Conservation (phyloP, 768 basidiomycete genomes). For the Cystofilobasidium ferigula region DNA sequence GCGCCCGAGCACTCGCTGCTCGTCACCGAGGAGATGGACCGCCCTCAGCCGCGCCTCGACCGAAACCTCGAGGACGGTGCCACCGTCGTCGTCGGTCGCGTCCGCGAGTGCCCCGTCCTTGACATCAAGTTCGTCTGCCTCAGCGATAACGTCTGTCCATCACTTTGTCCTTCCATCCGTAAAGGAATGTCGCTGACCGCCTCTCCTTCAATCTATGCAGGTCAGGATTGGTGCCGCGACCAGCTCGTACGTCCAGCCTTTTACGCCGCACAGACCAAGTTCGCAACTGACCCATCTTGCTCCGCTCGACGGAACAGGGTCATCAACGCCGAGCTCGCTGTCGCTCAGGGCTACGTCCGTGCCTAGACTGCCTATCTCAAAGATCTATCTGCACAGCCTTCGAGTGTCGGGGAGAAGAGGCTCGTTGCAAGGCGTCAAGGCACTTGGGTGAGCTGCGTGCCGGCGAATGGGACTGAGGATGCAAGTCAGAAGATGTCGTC, state of each 20-base stretch:
- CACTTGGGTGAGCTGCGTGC: too few relatives aligned
- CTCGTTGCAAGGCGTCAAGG: too few relatives aligned
- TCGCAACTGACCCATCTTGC: conserved; percentile 33
- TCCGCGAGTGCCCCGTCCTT: conserved; percentile 79
- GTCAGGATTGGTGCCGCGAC: not conserved
- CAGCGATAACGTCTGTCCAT: not conserved
- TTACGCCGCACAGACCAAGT: too few relatives aligned
- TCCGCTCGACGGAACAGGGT: conserved; percentile 90
- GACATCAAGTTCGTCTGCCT: conserved; percentile 58
- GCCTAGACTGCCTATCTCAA: too few relatives aligned
- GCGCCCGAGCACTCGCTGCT: conserved; percentile 73
- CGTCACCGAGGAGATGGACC: conserved; percentile 83
- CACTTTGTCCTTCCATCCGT: too few relatives aligned
- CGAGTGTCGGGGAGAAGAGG: too few relatives aligned
- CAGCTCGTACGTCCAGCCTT: not conserved
- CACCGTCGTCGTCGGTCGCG: conserved; percentile 78
- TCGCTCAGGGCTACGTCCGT: conserved; percentile 7
- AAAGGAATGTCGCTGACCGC: not conserved
- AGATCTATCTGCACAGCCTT: too few relatives aligned
- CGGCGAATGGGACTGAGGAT: too few relatives aligned
- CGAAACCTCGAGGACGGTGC: conserved; percentile 81
- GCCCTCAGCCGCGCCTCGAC: conserved; percentile 90
- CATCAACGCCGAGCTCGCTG: conserved; percentile 68
- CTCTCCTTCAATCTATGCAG: not conserved
- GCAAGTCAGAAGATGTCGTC: too few relatives aligned